phyloP scores from a whole-genome alignment of 164 flowering plant genomes.

The Vitis amurensis region DNA sequence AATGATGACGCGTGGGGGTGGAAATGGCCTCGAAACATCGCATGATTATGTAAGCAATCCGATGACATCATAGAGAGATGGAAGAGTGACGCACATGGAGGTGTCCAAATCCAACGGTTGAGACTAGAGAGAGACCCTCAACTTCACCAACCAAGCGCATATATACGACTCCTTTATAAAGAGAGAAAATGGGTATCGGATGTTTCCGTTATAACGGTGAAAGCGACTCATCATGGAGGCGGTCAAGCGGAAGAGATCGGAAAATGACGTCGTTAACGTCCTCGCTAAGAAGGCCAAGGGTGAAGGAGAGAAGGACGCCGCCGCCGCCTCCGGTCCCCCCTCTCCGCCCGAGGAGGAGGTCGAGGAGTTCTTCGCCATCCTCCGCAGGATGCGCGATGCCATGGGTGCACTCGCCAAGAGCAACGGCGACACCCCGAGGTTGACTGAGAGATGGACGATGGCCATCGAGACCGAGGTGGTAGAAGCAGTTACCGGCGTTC shows the following conservation, averaged over 20 bases:
- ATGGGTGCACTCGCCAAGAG: constrained; percentile 14
- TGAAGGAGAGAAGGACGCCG: constrained; percentile 6
- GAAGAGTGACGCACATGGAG: too few species aligned
- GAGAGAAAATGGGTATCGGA: not conserved
- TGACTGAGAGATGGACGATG: not conserved
- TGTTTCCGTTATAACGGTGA: not conserved
- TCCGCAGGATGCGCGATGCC: constrained; percentile 26
- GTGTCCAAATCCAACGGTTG: too few species aligned
- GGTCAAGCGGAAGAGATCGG: constrained; percentile 3
- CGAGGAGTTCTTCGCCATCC: constrained; percentile 28
- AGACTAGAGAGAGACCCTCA: too few species aligned
- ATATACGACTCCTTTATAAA: not conserved
- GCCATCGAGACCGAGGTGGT: not conserved
- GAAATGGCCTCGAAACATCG: too few species aligned
- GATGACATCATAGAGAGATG: too few species aligned
- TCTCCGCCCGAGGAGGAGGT: constrained; percentile 32
- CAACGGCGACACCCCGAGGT: not conserved
- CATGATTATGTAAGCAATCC: too few species aligned
- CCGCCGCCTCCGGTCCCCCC: not conserved
- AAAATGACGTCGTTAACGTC: not conserved
- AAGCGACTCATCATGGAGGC: constrained; percentile 1
- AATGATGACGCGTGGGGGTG: too few species aligned
- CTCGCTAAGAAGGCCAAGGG: constrained; percentile 4
- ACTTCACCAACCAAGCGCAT: too few species aligned
- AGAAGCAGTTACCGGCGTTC: not conserved